These are phyloP conservation scores for Akebia trifoliata DNA, from an alignment of 164 flowering plant species.

Conservation along the genomic window DNA sequence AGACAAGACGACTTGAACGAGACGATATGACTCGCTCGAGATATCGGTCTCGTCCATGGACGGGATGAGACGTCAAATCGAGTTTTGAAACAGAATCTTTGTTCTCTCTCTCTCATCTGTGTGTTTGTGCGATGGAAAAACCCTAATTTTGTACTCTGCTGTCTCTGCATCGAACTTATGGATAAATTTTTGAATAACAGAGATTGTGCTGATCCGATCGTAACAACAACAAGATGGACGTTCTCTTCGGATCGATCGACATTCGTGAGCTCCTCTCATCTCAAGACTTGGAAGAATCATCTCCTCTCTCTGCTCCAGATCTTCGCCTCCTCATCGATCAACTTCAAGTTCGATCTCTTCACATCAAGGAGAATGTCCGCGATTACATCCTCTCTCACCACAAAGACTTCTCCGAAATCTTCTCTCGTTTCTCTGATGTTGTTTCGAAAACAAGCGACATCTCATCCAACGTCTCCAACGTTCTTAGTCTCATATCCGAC, in stretches of 20 bases:
- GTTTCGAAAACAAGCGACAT: conserved; percentile 31
- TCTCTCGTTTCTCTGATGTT: conserved; percentile 45
- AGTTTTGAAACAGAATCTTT: no score
- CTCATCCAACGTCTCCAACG: conserved; percentile 26
- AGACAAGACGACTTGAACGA: no score
- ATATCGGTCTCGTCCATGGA: no score
- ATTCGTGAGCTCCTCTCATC: conserved; percentile 73
- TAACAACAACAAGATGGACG: conserved; percentile 39
- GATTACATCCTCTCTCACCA: conserved; percentile 61
- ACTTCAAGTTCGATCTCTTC: conserved; percentile 65
- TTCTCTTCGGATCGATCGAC: conserved; percentile 54
- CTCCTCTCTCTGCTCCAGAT: conserved; percentile 92
- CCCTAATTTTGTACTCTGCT: no score
- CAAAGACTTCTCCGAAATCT: conserved; percentile 54
- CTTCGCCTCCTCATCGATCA: conserved; percentile 88
- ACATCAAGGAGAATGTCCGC: conserved; percentile 62
- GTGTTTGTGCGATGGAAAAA: no score
- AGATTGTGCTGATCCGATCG: neutral
- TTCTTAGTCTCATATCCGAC: conserved; percentile 41
- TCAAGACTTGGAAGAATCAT: conserved; percentile 45
- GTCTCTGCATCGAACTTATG: no score
- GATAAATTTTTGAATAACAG: no score
- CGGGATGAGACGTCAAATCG: no score
- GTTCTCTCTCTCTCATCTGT: no score
- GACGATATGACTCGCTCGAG: no score